phyloP scores from a whole-genome alignment of 1,139 yeast genomes.

The Sporopachydermia cereana region DNA sequence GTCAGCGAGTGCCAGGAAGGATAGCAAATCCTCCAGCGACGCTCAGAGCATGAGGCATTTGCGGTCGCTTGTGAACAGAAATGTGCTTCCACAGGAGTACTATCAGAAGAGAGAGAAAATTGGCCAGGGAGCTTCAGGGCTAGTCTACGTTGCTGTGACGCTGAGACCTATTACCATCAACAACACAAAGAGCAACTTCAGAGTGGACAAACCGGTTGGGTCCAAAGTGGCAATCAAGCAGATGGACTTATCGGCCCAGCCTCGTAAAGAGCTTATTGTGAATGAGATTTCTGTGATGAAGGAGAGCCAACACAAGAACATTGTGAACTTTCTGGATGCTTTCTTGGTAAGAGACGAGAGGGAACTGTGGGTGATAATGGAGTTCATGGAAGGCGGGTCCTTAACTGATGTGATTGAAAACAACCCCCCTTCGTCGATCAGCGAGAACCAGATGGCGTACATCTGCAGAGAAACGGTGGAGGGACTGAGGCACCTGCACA shows the following conservation, averaged over 20 bases:
- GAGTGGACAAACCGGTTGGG: slow-evolving; percentile 15
- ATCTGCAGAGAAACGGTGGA: slow-evolving; percentile 85
- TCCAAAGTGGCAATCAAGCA: slow-evolving; percentile 70
- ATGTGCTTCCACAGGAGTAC: slow-evolving; percentile 71
- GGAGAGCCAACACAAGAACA: slow-evolving; percentile 80
- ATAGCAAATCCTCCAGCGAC: slow-evolving; percentile 33
- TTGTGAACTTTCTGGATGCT: slow-evolving; percentile 85
- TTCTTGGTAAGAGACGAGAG: slow-evolving; percentile 42
- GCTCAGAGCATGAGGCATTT: slow-evolving; percentile 78
- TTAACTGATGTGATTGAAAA: slow-evolving; percentile 83
- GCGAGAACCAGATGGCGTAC: slow-evolving; percentile 86
- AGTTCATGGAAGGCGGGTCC: slow-evolving; percentile 87
- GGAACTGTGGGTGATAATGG: slow-evolving; percentile 90
- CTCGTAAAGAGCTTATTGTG: slow-evolving; percentile 87
- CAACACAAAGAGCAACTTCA: slow-evolving; percentile 11
- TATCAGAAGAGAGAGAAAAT: slow-evolving; percentile 88
- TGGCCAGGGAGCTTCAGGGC: slow-evolving; percentile 99
- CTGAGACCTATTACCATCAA: slow-evolving; percentile 23
- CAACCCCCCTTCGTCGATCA: slow-evolving; percentile 48
- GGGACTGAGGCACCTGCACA: slow-evolving; percentile 85
- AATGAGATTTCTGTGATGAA: slow-evolving; percentile 93
- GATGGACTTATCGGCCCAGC: slow-evolving; percentile 88
- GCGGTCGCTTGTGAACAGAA: slow-evolving; percentile 62
- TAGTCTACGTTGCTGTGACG: slow-evolving; percentile 81
- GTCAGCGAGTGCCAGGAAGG: neutral